A percentile compares a stretch with the other conserved stretches of the same genome.
Conservation (phyloP, 352 stramenopile species). For the Elongisporangium prolatum region DNA sequence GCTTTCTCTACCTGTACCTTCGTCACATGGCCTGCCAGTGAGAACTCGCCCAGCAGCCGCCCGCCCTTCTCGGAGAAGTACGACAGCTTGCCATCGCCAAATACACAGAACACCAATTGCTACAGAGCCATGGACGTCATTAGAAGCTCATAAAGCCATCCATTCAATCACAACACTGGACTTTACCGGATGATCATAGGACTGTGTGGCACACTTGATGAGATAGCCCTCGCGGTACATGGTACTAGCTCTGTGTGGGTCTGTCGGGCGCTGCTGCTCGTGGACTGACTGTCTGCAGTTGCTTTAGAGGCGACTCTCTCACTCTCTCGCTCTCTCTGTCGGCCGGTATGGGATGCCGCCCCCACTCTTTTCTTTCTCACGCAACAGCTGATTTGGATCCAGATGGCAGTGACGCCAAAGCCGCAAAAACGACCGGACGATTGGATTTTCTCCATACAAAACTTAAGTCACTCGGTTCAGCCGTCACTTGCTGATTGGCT, state of each 20-base stretch:
- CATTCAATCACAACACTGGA: too few relatives aligned
- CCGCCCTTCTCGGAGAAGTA: slow-evolving; percentile 75
- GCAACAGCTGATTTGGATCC: too few relatives aligned
- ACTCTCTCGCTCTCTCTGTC: slow-evolving; percentile 1
- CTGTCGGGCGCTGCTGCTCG: slow-evolving; percentile 7
- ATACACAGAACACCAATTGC: slow-evolving; percentile 72
- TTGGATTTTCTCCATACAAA: too few relatives aligned
- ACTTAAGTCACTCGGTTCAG: neutral
- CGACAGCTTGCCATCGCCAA: slow-evolving; percentile 67
- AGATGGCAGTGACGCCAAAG: too few relatives aligned
- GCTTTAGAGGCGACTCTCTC: neutral
- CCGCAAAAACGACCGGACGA: too few relatives aligned
- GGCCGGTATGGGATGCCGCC: slow-evolving; percentile 3
- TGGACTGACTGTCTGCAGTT: slow-evolving; percentile 1
- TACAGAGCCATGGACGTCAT: too few relatives aligned
- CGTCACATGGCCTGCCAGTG: slow-evolving; percentile 64
- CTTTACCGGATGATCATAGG: slow-evolving; percentile 49
- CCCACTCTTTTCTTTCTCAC: slow-evolving; percentile 1
- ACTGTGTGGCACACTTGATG: slow-evolving; percentile 46
- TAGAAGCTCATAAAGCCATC: too few relatives aligned
- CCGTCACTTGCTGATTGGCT: slow-evolving; percentile 1
- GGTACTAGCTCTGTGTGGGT: neutral
- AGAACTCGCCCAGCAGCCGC: slow-evolving; percentile 51
- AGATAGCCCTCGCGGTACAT: slow-evolving; percentile 85
- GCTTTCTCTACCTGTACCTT: slow-evolving; percentile 75